phyloP scores from a whole-genome alignment of 192 early-diverging fungal species.

The Umbelopsis sp. region DNA sequence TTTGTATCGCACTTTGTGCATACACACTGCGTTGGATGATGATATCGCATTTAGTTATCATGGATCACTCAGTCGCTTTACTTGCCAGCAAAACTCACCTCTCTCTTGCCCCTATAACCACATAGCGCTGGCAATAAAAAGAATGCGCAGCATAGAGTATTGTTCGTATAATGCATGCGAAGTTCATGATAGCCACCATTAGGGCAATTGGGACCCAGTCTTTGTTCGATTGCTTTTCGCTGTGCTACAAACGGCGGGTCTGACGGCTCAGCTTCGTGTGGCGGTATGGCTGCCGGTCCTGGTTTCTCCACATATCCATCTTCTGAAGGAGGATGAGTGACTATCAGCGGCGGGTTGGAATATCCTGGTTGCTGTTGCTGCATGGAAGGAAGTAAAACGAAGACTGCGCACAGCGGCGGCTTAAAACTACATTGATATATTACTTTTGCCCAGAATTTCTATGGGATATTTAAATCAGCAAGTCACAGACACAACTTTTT shows the following conservation, averaged over 20 bases:
- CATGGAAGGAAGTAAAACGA: neutral
- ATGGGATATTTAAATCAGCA: neutral
- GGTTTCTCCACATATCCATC: neutral
- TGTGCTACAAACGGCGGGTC: slow-evolving; percentile 27
- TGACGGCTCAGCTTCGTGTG: neutral
- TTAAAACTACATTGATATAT: neutral
- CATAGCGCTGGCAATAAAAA: slow-evolving; percentile 36
- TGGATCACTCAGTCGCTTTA: neutral
- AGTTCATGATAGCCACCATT: slow-evolving; percentile 28
- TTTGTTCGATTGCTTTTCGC: slow-evolving; percentile 32
- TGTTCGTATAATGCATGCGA: slow-evolving; percentile 37
- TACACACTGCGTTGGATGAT: slow-evolving; percentile 14
- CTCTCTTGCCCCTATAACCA: slow-evolving; percentile 31
- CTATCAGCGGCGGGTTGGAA: neutral
- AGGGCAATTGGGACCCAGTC: slow-evolving; percentile 26
- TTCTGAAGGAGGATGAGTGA: slow-evolving; percentile 3
- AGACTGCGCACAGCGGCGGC: neutral
- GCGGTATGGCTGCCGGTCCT: neutral
- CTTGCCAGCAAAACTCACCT: slow-evolving; percentile 21
- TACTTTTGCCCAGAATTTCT: neutral
- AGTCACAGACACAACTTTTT: neutral
- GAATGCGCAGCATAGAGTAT: slow-evolving; percentile 23
- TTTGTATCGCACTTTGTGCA: slow-evolving; percentile 33
- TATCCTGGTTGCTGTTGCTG: neutral
- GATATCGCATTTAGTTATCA: neutral